Evolutionary conservation across 2,329 filamentous ascomycete species (phyloP), one percentile per base, ranked within the genome.

Genomic region (Plenodomus lindquistii): DNA sequence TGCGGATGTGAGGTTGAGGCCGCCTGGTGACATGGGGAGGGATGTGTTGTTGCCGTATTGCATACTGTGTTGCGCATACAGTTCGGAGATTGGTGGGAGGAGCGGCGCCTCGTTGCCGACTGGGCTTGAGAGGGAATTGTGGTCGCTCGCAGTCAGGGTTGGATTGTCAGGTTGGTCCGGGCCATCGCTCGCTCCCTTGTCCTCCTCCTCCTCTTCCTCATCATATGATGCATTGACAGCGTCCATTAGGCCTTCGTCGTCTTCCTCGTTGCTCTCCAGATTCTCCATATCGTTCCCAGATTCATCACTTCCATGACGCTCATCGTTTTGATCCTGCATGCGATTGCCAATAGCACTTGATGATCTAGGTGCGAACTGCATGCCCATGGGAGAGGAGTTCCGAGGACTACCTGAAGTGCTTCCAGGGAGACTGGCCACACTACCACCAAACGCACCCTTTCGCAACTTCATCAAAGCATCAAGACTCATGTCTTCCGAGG

Each of bases 391-490:
- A 8, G 64, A 71, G 7, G 68, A 71, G 41, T 68, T 73, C 21
- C 71, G 60, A 7, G 71, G 69, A 37, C 68, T 73, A 35, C 64
- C 67, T 4, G 60, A 55, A 16, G 60, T 61, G 55, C 82, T 88
- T 42, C 79, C 78, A 5, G 91, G 64, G 8, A 68, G 73, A 60
- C 89, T 93, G 1, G 81, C 85, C 62, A 90, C 88, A 48, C 89
- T 94, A 4, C 88, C 88, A 19, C 90, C 90, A 83, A 89, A 96
- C 0, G 91, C 87, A 41, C 83, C 85, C 10, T 83, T 86, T 3
- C 91, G 83, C 36, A 95, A 72, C 52, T 85, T 87, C 72, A 90
- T 78, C 15, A 96, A 77, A 1, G 87, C 82, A 40, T 85, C 85
- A 7, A 95, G 74, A 19, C 82, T 87, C 82, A 94, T 88, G 50